A percentile compares a stretch with the other conserved stretches of the same genome.
phyloP scores from a whole-genome alignment of 176 grass and related monocot species.

The Phoenix roebelenii region DNA sequence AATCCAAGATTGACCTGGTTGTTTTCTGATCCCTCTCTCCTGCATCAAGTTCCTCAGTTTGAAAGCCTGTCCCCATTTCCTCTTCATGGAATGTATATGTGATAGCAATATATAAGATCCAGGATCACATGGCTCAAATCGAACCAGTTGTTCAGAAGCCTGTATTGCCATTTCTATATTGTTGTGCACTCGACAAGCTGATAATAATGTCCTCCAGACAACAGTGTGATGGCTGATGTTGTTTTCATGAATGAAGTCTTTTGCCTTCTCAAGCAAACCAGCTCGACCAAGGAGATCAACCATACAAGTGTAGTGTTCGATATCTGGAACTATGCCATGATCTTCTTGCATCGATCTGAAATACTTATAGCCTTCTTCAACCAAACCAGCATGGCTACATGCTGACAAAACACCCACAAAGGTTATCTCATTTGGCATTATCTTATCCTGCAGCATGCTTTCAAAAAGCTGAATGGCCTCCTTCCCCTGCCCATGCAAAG shows the following conservation, averaged over 20 bases:
- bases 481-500: slow-evolving; percentile 28
- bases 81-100: slow-evolving; percentile 49
- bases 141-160: slow-evolving; percentile 44
- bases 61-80: slow-evolving; percentile 44
- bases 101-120: slow-evolving; percentile 62
- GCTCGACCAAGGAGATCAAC: slow-evolving; percentile 60
- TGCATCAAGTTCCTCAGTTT: slow-evolving; percentile 44
- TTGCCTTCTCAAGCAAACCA: slow-evolving; percentile 37
- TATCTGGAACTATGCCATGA: slow-evolving; percentile 39
- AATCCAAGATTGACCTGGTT: slow-evolving; percentile 60
- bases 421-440: slow-evolving; percentile 44
- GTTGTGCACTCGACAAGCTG: slow-evolving; percentile 51
- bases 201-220: slow-evolving; percentile 53
- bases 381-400: slow-evolving; percentile 40
- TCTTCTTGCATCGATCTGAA: slow-evolving; percentile 42
- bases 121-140: slow-evolving; percentile 36
- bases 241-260: slow-evolving; percentile 41
- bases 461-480: slow-evolving; percentile 34
- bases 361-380: slow-evolving; percentile 31
- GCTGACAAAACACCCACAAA: slow-evolving; percentile 38
- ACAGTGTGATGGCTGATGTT: slow-evolving; percentile 36
- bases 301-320: slow-evolving; percentile 56
- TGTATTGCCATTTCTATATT: slow-evolving; percentile 34
- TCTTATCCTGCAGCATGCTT: slow-evolving; percentile 32
- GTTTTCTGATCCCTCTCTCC: slow-evolving; percentile 38